These are phyloP conservation scores for Fraxinus excelsior DNA, from an alignment of 257 asterid species.

Conservation along the genomic window DNA sequence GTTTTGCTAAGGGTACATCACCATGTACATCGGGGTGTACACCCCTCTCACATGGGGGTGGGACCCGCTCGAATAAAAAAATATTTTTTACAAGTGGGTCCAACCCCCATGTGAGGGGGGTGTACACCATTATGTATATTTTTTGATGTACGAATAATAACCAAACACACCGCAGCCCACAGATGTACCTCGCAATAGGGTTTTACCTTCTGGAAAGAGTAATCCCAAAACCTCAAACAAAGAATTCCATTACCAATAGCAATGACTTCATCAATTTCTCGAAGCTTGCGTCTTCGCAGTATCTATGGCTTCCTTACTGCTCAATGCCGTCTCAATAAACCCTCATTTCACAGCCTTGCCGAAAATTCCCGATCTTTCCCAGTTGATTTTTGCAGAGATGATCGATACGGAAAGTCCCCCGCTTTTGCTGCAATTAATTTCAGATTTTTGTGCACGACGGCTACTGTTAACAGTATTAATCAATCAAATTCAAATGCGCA, in stretches of 20 bases:
- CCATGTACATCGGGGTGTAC: no score
- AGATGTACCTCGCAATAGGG: slow-evolving; percentile 33
- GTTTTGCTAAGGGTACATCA: no score
- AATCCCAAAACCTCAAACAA: slow-evolving; percentile 15
- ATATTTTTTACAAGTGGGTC: no score
- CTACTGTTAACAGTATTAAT: slow-evolving; percentile 28
- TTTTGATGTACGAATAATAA: no score
- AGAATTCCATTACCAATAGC: slow-evolving; percentile 2
- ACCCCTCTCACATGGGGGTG: no score
- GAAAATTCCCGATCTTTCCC: slow-evolving; percentile 20
- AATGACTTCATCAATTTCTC: slow-evolving; percentile 41
- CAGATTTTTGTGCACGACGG: slow-evolving; percentile 45
- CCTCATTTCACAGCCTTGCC: slow-evolving; percentile 20
- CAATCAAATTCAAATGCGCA: slow-evolving; percentile 35
- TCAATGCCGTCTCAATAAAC: slow-evolving; percentile 18
- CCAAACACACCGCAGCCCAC: background rate
- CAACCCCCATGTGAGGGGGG: no score
- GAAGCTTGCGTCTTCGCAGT: slow-evolving; percentile 32
- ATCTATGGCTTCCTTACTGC: slow-evolving; percentile 28
- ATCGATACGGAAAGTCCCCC: slow-evolving; percentile 22
- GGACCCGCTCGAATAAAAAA: no score
- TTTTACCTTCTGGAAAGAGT: slow-evolving; percentile 15
- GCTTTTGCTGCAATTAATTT: slow-evolving; percentile 22
- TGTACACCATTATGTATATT: no score
- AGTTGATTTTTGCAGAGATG: slow-evolving; percentile 20